Evolutionary conservation across 495 filamentous ascomycete species (phyloP).

Genomic region (Annulohypoxylon moriforme): DNA sequence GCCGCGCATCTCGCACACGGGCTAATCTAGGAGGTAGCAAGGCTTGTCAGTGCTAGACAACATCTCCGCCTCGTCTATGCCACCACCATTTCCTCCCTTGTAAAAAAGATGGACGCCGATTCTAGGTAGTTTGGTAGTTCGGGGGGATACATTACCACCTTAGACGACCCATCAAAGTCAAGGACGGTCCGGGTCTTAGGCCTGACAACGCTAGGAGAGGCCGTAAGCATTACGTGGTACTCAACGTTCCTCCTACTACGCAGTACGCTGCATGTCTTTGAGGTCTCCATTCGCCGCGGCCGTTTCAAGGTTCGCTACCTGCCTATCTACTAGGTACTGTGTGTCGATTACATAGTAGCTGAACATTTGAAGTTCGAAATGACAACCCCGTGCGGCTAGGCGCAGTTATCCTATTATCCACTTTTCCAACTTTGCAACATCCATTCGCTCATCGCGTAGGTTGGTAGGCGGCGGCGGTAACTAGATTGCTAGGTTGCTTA

Average conservation of each 20-base stretch:
- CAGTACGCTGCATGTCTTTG: conserved; percentile 7
- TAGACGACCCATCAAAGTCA: conserved; percentile 34
- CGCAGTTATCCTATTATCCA: conserved; percentile 42
- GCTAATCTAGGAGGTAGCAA: conserved; percentile 13
- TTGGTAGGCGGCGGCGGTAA: conserved; percentile 10
- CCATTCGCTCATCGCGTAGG: conserved; percentile 18
- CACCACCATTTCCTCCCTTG: conserved; percentile 13
- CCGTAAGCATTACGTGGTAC: conserved; percentile 45
- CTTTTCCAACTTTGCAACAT: conserved; percentile 14
- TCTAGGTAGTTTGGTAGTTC: conserved; percentile 5
- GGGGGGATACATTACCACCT: conserved; percentile 25
- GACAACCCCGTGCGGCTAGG: conserved; percentile 39
- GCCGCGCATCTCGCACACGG: conserved; percentile 35
- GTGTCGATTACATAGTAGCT: conserved; percentile 29
- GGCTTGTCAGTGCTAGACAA: conserved; percentile 35
- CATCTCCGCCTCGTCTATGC: conserved; percentile 40
- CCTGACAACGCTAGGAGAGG: conserved; percentile 33
- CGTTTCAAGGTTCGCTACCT: no score
- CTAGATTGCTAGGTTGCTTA: conserved; percentile 7
- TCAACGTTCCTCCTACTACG: conserved; percentile 35
- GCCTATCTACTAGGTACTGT: conserved; percentile 2
- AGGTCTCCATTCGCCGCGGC: conserved; percentile 32
- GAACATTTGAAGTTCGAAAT: conserved; percentile 36
- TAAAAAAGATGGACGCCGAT: conserved; percentile 5
- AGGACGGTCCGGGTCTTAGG: conserved; percentile 42